These are phyloP conservation scores for Coemansia sp. DNA, from an alignment of 192 early-diverging fungal species.

Conservation along the genomic window DNA sequence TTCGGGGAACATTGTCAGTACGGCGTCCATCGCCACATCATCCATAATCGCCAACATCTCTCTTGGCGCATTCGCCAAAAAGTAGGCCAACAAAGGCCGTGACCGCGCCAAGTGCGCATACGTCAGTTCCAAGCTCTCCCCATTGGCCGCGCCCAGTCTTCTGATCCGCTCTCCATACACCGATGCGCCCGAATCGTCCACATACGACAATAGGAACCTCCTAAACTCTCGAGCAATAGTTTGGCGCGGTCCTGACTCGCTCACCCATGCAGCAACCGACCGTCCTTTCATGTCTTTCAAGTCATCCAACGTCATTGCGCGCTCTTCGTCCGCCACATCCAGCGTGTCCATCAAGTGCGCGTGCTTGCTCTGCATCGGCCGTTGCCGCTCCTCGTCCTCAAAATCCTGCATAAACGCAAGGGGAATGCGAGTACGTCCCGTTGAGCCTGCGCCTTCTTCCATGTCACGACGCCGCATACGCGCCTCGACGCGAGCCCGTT, in stretches of 20 bases:
- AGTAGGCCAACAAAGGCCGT: constrained; percentile 86
- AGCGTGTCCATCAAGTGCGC: constrained; percentile 57
- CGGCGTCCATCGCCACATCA: constrained; percentile 88
- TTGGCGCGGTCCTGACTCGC: constrained; percentile 77
- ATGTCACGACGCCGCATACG: constrained; percentile 78
- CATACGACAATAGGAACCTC: constrained; percentile 82
- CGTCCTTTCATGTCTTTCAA: constrained; percentile 81
- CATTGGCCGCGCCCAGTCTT: constrained; percentile 82
- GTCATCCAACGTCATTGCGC: constrained; percentile 71
- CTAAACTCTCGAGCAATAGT: constrained; percentile 86
- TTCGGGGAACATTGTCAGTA: constrained; percentile 81
- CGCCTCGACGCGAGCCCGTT: constrained; percentile 74
- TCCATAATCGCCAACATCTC: constrained; percentile 92
- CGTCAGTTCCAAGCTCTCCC: constrained; percentile 83
- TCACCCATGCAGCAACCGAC: constrained; percentile 81
- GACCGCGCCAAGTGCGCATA: constrained; percentile 78
- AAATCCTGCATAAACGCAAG: constrained; percentile 86
- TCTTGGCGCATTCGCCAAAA: constrained; percentile 83
- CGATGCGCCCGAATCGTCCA: constrained; percentile 82
- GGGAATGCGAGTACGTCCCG: constrained; percentile 60
- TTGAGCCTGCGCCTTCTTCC: constrained; percentile 59
- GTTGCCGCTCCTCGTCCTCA: constrained; percentile 49
- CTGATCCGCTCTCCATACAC: constrained; percentile 93
- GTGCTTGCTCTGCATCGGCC: constrained; percentile 35
- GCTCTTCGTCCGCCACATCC: constrained; percentile 65